phyloP scores from a whole-genome alignment of 345 rosid species.

The Bruguiera gymnorhiza region DNA sequence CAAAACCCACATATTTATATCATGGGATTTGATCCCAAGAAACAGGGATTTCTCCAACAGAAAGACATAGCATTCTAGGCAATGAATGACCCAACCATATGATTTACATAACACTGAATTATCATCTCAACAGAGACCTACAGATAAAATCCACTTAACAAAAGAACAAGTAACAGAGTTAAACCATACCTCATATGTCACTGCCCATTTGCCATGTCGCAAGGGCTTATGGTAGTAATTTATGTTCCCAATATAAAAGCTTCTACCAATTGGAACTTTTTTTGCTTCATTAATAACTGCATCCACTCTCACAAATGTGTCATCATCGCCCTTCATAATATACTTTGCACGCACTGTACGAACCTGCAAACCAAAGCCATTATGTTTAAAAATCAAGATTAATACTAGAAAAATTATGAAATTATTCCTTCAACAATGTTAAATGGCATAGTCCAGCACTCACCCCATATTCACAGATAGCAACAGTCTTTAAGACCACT shows the following conservation, averaged over 20 bases:
- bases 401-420: neutral
- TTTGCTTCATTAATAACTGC: slow-evolving; percentile 61
- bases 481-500: slow-evolving; percentile 89
- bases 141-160: neutral
- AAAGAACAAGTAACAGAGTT: neutral
- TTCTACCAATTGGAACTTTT: slow-evolving; percentile 53
- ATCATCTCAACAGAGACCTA: neutral
- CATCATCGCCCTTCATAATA: slow-evolving; percentile 92
- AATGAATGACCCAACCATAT: neutral
- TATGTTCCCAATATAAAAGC: slow-evolving; percentile 81
- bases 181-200: slow-evolving; percentile 74
- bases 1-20: neutral
- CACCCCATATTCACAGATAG: slow-evolving; percentile 96
- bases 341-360: slow-evolving; percentile 58
- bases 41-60: neutral
- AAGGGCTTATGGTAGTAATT: slow-evolving; percentile 87
- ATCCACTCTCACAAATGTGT: slow-evolving; percentile 82
- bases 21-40: neutral
- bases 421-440: neutral
- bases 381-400: neutral
- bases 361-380: slow-evolving; percentile 42
- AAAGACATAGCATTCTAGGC: neutral
- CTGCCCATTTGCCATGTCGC: slow-evolving; percentile 95
- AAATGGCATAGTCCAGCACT: slow-evolving; percentile 21
- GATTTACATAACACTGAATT: neutral